Evolutionary conservation across 768 basidiomycete genomes (phyloP), one percentile per base, ranked within the genome.

Genomic region (Suillus subluteus): DNA sequence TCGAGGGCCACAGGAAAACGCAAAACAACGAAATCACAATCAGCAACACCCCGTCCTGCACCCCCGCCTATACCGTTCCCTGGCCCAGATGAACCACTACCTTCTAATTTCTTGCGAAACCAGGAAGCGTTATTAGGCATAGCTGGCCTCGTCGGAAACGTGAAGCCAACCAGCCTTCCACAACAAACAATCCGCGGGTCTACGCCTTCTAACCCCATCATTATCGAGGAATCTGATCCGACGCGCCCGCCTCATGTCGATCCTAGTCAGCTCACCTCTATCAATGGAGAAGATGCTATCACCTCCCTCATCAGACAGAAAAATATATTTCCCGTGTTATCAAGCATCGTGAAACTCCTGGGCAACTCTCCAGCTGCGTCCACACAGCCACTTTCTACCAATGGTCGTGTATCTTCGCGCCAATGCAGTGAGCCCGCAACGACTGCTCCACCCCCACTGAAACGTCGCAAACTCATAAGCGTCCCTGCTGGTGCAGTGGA

Each of bases 401-500:
- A 63, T 55, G 13, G 66, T 58, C 18, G 5, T 1, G 67, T 58
- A 56, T 32, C 59, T 32, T 41, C 64, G 18, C 13, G 50, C 6
- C 5, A 50, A 11, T 26, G 12, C 3, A 30, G 69, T 58, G 7
- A 43, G 23, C 15, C 48, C 30, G 41, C 41, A 38, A 59, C 59
- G 41, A 55, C 58, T 15, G 21, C 50, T 35, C 15, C 54, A 23
- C 74, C 82, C 9, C 72, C 81, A 7, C 58, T 71, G 23, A 93
- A 91, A 77, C 87, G 86, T 67, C 84, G 91, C 37, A 91, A 85
- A 70, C 79, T 93, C 16, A 82, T 81, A 65, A 78, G 80, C 11
- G 91, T 94, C 16, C 92, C 92, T 41, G 92, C 92, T 26, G 92
- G 92, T 13, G 92, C 92, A 1, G 82, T 76, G 1, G 91, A 93